These are phyloP conservation scores for Cairneyella variabilis DNA, from an alignment of 495 filamentous ascomycete genomes.

Conservation along the genomic window DNA sequence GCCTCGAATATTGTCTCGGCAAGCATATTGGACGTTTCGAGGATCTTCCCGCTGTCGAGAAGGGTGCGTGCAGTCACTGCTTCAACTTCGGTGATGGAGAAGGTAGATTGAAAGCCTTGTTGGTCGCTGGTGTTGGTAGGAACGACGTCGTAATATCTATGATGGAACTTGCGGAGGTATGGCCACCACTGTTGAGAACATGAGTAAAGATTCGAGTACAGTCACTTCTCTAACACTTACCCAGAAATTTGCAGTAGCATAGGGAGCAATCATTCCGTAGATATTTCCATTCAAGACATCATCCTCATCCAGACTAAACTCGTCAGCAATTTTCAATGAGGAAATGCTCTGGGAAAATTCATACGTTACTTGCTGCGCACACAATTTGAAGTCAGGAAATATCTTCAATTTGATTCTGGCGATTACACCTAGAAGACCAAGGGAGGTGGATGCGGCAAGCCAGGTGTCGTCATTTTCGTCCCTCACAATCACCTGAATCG, in stretches of 20 bases:
- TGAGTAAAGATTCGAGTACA: neutral
- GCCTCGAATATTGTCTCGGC: slow-evolving; percentile 43
- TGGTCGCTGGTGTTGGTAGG: slow-evolving; percentile 35
- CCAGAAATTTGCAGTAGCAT: slow-evolving; percentile 47
- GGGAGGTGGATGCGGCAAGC: slow-evolving; percentile 44
- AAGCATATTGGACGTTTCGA: slow-evolving; percentile 44
- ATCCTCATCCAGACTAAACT: slow-evolving; percentile 35
- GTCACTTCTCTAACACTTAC: slow-evolving; percentile 16
- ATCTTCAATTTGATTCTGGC: slow-evolving; percentile 43
- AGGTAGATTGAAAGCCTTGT: slow-evolving; percentile 47
- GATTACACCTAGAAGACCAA: slow-evolving; percentile 43
- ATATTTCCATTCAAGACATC: slow-evolving; percentile 45
- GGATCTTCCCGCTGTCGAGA: slow-evolving; percentile 44
- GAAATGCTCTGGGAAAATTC: slow-evolving; percentile 14
- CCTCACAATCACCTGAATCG: slow-evolving; percentile 34
- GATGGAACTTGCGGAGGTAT: slow-evolving; percentile 44
- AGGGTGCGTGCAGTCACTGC: slow-evolving; percentile 35
- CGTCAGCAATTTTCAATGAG: slow-evolving; percentile 2
- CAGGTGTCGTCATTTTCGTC: slow-evolving; percentile 40
- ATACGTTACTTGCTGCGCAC: slow-evolving; percentile 43
- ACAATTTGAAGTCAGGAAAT: slow-evolving; percentile 44
- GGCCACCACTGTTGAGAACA: slow-evolving; percentile 43
- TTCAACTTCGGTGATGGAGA: slow-evolving; percentile 42
- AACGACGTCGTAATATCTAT: slow-evolving; percentile 45
- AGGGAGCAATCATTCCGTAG: slow-evolving; percentile 43